Evolutionary conservation across 176 grass and related monocot species (phyloP).

Genomic region (Oryza glaberrima): DNA sequence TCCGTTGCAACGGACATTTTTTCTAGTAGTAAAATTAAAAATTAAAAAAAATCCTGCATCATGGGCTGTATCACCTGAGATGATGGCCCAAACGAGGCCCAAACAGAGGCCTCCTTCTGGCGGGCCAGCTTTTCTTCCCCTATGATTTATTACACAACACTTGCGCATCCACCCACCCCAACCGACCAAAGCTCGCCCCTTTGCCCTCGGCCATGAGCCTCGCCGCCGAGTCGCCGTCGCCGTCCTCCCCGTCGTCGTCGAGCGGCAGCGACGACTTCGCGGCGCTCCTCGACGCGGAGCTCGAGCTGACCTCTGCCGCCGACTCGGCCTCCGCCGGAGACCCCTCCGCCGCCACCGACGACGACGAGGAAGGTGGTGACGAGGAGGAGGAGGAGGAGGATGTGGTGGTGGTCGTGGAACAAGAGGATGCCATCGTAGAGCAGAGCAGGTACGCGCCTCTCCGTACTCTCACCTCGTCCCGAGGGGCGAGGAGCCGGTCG

Average conservation of each 20-base stretch:
- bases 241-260: conserved; percentile 63
- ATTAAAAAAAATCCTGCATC: too few relatives aligned
- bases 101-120: too few relatives aligned
- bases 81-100: neutral
- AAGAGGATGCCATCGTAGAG: conserved; percentile 12
- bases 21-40: too few relatives aligned
- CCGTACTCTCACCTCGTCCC: neutral
- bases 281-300: conserved; percentile 65
- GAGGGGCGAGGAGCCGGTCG: too few relatives aligned
- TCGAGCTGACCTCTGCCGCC: conserved; percentile 54
- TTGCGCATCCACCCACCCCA: neutral
- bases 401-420: conserved; percentile 37
- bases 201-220: conserved; percentile 65
- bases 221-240: conserved; percentile 65
- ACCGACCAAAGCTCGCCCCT: conserved; percentile 4
- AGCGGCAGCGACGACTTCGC: conserved; percentile 76
- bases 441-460: conserved; percentile 39
- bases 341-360: conserved; percentile 2
- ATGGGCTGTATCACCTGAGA: too few relatives aligned
- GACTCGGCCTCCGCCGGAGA: conserved; percentile 38
- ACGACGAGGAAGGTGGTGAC: conserved; percentile 3
- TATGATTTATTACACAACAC: neutral
- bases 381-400: conserved; percentile 29
- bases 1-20: too few relatives aligned
- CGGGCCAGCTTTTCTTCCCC: neutral